Conservation (phyloP, 805 yeast species). For the Pichia deserticola region DNA sequence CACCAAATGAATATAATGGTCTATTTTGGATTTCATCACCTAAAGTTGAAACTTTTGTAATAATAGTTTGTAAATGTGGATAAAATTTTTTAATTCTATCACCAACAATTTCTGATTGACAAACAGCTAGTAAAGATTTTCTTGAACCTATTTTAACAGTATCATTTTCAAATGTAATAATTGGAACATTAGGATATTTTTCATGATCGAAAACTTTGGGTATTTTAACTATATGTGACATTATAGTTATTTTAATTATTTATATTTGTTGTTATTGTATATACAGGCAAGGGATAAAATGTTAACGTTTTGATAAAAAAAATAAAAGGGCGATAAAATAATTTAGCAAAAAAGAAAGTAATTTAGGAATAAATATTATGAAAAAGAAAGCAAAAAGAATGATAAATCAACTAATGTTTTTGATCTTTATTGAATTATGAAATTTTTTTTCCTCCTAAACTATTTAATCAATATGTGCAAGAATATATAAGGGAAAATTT, state of each 20-base stretch:
- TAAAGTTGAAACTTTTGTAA: conserved; percentile 73
- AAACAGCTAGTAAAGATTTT: conserved; percentile 78
- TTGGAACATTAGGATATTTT: conserved; percentile 2
- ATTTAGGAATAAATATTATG: no score
- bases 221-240: conserved; percentile 8
- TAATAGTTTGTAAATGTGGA: conserved; percentile 64
- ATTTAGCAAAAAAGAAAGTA: no score
- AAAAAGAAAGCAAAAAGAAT: no score
- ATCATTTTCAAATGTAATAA: conserved; percentile 3
- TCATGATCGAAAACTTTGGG: conserved; percentile 10
- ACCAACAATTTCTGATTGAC: conserved; percentile 73
- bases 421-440: no score
- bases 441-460: no score
- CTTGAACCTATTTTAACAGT: conserved; percentile 71
- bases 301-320: not conserved
- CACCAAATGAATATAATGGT: conserved; percentile 92
- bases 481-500: no score
- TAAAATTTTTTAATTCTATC: conserved; percentile 45
- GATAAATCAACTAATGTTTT: no score
- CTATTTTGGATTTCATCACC: conserved; percentile 84
- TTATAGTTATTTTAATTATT: not conserved
- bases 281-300: not conserved
- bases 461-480: no score
- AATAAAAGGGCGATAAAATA: not conserved
- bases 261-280: not conserved